Base-by-base conservation (phyloP, 306 rosid species). In the Cajanus cajan region DNA sequence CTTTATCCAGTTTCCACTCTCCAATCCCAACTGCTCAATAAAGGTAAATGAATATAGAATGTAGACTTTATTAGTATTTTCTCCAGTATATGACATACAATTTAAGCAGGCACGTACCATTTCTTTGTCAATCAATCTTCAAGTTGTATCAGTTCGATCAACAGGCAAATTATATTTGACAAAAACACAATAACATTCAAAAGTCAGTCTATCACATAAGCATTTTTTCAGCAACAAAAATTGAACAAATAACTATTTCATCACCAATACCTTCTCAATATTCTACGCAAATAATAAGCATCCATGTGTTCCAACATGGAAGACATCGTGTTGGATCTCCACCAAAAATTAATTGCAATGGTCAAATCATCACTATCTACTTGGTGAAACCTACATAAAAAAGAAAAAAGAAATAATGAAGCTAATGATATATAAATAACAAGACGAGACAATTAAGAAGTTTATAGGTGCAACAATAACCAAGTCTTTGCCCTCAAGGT, bases 251-350 rank as follows among this genome's bases (percentile, higher is more conserved):
- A 80, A 80, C 72, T 76, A 74, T 41, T 84, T 43, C 71, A 78
- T 69, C 77, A 34, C 47, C 21, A 78, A 78, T 83, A 93, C 98
- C 98, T 90, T 93, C 90, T 91, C 86, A 93, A 86, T 82, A 95
- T 87, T 86, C 85, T 90, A 61, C 99, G 94, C 80, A 95, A 71
- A 79, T 87, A 93, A 83, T 95, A 93, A 55, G 90, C 85, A 65
- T 95, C 99, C 99, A 95, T 95, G 83, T 95, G 99, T 34, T 93
- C 97, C 76, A 83, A 59, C 94, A 95, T 87, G 90, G 86, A 59
- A 80, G 94, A 87, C 77, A 89, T 86, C 41, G 82, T 77, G 40
- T 78, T 82, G 66, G 99, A 93, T 68, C 33, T 89, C 99, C 99
- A 95, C 98, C 99, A 95, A 83, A 91, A 88, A 90, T 95, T 95